Evolutionary conservation across 164 flowering plant species (phyloP).

Genomic region (Saururus chinensis): DNA sequence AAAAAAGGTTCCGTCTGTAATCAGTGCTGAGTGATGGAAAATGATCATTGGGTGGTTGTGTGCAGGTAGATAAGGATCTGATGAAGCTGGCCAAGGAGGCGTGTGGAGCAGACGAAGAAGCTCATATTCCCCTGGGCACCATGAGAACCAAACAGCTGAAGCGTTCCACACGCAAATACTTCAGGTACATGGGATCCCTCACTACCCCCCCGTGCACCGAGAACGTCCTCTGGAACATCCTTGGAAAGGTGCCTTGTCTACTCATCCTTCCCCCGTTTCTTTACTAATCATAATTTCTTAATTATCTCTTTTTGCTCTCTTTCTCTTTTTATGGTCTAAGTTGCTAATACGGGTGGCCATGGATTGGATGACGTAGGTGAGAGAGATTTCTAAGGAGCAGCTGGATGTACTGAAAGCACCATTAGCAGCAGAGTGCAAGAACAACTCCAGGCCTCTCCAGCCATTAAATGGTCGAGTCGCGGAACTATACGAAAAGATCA

Average conservation of each 20-base stretch:
- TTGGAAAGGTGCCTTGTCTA: conserved; percentile 29
- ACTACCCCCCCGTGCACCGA: conserved; percentile 53
- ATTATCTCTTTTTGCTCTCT: not conserved
- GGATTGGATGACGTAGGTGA: conserved; percentile 25
- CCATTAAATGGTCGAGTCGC: conserved; percentile 45
- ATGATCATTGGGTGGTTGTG: not conserved
- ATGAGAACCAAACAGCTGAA: conserved; percentile 20
- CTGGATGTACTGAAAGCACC: conserved; percentile 40
- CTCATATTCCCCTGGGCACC: conserved; percentile 18
- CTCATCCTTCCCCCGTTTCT: not conserved
- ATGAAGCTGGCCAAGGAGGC: conserved; percentile 19
- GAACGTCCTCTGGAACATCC: conserved; percentile 41
- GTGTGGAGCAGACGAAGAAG: conserved; percentile 17
- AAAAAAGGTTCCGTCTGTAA: not conserved
- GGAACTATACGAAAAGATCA: not conserved
- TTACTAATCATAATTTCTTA: not conserved
- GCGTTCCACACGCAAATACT: conserved; percentile 32
- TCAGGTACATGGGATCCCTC: conserved; percentile 49
- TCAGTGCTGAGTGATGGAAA: not conserved
- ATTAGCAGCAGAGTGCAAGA: conserved; percentile 20
- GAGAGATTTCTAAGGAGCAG: conserved; percentile 47
- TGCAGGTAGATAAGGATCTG: conserved; percentile 20
- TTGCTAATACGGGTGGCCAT: too few species aligned
- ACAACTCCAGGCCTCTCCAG: conserved; percentile 61
- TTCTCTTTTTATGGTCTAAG: too few species aligned